Base-by-base conservation (phyloP, 306 rosid genomes). In the Trifolium subterraneum region DNA sequence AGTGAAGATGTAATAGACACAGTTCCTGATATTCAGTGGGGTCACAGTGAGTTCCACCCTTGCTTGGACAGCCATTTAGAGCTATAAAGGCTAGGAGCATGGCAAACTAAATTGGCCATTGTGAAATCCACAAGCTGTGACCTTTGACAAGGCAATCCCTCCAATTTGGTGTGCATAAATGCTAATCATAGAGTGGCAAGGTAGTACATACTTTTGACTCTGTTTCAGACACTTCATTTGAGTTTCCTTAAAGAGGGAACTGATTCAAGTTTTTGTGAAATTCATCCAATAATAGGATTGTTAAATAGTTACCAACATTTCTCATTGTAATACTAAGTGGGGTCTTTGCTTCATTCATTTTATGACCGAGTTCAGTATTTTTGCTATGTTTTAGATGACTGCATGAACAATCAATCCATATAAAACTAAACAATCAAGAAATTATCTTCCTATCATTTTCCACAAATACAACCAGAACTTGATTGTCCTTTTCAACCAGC, bases 391-490 rank as follows among this genome's bases (percentile, higher is more conserved):
- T 36, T 10, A 5, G 50, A 38, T 38, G 23, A 14, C 20, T 38
- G 10, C 13, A 18, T 8, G n/a, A 73, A 31, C 70, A 73, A 19
- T 18, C 45, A 31, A 44, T n/a, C n/a, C n/a, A n/a, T n/a, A n/a
- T n/a, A n/a, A n/a, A n/a, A n/a, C n/a, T n/a, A n/a, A n/a, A n/a
- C n/a, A n/a, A n/a, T n/a, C n/a, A n/a, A n/a, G n/a, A n/a, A n/a
- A n/a, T n/a, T n/a, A n/a, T n/a, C n/a, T n/a, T n/a, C n/a, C 16
- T 60, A 12, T 50, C 54, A 74, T 33, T 50, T 54, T 65, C 50
- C 25, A 19, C 54, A 42, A 16, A 64, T 64, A 36, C 42, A 54
- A 65, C 0, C 11, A 52, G 36, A 23, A 16, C 44, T 36, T 64
- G 25, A 22, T 25, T 11, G 73, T 29, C 25, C 44, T 44, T 29